Evolutionary conservation across 345 rosid species (phyloP).

Genomic region (Pistacia integerrima): DNA sequence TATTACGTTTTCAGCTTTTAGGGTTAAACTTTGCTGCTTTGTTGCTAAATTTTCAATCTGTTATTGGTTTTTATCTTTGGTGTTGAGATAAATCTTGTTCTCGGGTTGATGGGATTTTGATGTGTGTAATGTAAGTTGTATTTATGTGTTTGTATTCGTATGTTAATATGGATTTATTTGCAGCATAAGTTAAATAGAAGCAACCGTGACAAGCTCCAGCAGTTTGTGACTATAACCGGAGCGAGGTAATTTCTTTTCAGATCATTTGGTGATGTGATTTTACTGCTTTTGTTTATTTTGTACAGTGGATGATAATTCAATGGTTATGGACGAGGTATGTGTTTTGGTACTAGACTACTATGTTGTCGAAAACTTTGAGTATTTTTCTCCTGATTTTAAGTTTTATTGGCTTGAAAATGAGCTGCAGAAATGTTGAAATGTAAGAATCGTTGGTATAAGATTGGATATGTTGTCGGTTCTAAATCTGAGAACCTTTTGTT

Average conservation of each 20-base stretch:
- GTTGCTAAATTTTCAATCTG: not conserved
- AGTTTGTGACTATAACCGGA: conserved; percentile 85
- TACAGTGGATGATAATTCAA: conserved; percentile 1
- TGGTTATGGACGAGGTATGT: not conserved
- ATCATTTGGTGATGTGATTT: not conserved
- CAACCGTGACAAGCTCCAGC: conserved; percentile 90
- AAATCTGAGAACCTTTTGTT: not conserved
- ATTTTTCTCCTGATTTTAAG: not conserved
- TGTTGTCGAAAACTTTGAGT: not conserved
- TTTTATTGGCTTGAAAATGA: not conserved
- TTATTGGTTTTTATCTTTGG: not conserved
- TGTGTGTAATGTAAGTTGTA: no score
- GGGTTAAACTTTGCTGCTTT: not conserved
- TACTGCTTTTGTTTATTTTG: not conserved
- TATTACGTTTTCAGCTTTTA: not conserved
- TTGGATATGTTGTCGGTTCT: not conserved
- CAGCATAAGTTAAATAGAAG: conserved; percentile 85
- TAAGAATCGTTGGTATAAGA: not conserved
- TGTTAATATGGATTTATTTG: conserved; percentile 19
- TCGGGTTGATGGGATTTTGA: not conserved
- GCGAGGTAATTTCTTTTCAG: conserved; percentile 55
- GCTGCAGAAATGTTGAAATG: not conserved
- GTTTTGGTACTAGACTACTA: not conserved
- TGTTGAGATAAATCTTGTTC: not conserved
- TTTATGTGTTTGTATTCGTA: not conserved